phyloP scores from a whole-genome alignment of 208 protist species.

The Tritrichomonas musculus region DNA sequence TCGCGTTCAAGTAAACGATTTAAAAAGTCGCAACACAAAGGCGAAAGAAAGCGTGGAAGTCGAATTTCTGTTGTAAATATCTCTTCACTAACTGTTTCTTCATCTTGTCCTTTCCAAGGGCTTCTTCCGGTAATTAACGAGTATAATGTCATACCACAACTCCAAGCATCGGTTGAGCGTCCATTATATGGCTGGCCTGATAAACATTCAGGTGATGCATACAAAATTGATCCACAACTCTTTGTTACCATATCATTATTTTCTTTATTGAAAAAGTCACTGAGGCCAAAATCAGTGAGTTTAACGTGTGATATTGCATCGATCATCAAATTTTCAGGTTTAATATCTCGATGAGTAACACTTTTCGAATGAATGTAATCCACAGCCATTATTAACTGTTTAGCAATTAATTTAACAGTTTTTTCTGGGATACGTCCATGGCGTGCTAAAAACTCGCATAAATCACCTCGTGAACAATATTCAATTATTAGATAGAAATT shows the following conservation, averaged over 20 bases:
- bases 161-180: not conserved
- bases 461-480: not conserved
- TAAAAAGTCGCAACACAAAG: not conserved
- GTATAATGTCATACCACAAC: not conserved
- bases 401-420: not conserved
- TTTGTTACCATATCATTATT: not conserved
- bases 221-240: not conserved
- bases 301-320: too few relatives aligned
- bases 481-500: not conserved
- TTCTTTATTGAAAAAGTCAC: not conserved
- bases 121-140: not conserved
- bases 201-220: not conserved
- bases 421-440: not conserved
- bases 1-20: not conserved
- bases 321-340: constrained; percentile 51
- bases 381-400: not conserved
- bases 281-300: not conserved
- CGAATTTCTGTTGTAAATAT: not conserved
- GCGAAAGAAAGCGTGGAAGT: not conserved
- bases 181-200: not conserved
- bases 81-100: not conserved
- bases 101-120: not conserved
- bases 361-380: not conserved
- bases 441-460: not conserved
- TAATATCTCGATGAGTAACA: not conserved